A percentile compares a stretch with the other conserved stretches of the same genome.
phyloP scores from a whole-genome alignment of 306 rosid genomes.

The Cicer arietinum region DNA sequence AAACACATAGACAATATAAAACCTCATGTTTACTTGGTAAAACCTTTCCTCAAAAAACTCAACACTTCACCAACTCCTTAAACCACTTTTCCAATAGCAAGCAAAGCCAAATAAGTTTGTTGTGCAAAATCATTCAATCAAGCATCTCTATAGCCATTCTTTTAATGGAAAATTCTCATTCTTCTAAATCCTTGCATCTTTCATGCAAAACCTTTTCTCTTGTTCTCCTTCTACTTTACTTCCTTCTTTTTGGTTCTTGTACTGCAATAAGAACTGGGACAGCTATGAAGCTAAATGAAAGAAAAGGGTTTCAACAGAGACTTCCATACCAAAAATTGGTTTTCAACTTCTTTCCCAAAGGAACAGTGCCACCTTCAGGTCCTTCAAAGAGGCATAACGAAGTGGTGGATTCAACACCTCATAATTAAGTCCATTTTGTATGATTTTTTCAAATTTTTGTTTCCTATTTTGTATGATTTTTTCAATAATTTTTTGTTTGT shows the following conservation, averaged over 20 bases:
- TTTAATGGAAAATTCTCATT: slow-evolving; percentile 54
- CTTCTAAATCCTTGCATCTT: slow-evolving; percentile 44
- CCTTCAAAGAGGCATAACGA: slow-evolving; percentile 89
- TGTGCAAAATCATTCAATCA: not conserved
- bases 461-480: too few relatives aligned
- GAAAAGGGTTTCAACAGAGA: slow-evolving; percentile 33
- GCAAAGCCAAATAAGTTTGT: not conserved
- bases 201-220: slow-evolving; percentile 39
- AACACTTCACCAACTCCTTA: slow-evolving; percentile 23
- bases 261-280: slow-evolving; percentile 63
- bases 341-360: slow-evolving; percentile 80
- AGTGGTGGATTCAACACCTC: slow-evolving; percentile 56
- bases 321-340: slow-evolving; percentile 45
- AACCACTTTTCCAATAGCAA: not conserved
- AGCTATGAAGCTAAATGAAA: slow-evolving; percentile 44
- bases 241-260: slow-evolving; percentile 53
- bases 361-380: slow-evolving; percentile 75
- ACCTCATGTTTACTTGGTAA: slow-evolving; percentile 11
- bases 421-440: slow-evolving; percentile 49
- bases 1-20: slow-evolving; percentile 51
- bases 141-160: not conserved
- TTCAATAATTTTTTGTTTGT: too few relatives aligned
- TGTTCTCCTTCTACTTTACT: slow-evolving; percentile 39
- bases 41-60: slow-evolving; percentile 17
- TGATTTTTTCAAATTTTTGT: not conserved